Percentiles rank a stretch among this genome's conserved stretches.
Conservation (phyloP, 305 asterid genomes). For the Solanum hybrid region DNA sequence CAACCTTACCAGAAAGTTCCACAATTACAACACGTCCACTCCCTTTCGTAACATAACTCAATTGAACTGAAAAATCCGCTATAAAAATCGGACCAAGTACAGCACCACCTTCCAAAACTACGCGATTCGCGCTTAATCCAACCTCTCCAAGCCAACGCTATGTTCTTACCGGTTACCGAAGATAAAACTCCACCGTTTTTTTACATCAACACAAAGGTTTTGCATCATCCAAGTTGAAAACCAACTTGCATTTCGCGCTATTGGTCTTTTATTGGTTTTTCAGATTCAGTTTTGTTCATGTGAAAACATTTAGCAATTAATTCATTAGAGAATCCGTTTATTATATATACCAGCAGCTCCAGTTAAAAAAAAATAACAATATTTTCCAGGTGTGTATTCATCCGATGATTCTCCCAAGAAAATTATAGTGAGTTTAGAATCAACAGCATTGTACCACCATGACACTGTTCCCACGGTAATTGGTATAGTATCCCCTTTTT, state of each 20-base stretch:
- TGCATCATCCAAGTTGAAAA: neutral
- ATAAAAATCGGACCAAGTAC: slow-evolving; percentile 7
- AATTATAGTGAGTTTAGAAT: slow-evolving; percentile 18
- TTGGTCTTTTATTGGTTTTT: slow-evolving; percentile 20
- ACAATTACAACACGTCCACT: slow-evolving; percentile 21
- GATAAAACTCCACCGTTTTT: neutral
- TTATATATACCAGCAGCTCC: slow-evolving; percentile 17
- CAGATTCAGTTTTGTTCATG: slow-evolving; percentile 4
- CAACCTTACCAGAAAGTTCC: slow-evolving; percentile 15
- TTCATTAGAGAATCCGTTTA: slow-evolving; percentile 33
- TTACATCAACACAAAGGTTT: neutral
- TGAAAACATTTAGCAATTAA: slow-evolving; percentile 18
- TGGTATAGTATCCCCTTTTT: slow-evolving; percentile 32
- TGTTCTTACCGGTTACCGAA: slow-evolving; percentile 8
- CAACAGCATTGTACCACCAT: slow-evolving; percentile 54
- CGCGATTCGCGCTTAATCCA: slow-evolving; percentile 20
- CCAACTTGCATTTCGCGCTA: neutral
- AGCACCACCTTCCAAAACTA: slow-evolving; percentile 6
- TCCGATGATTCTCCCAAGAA: slow-evolving; percentile 33
- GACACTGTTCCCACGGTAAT: slow-evolving; percentile 28
- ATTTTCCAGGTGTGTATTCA: slow-evolving; percentile 22
- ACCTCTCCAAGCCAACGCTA: slow-evolving; percentile 3
- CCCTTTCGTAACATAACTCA: slow-evolving; percentile 21
- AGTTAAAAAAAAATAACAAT: slow-evolving; percentile 29
- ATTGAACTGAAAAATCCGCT: slow-evolving; percentile 7